Percentiles rank a stretch among this genome's conserved stretches.
phyloP scores from a whole-genome alignment of 352 stramenopile genomes.

The Elongisporangium senticosum region DNA sequence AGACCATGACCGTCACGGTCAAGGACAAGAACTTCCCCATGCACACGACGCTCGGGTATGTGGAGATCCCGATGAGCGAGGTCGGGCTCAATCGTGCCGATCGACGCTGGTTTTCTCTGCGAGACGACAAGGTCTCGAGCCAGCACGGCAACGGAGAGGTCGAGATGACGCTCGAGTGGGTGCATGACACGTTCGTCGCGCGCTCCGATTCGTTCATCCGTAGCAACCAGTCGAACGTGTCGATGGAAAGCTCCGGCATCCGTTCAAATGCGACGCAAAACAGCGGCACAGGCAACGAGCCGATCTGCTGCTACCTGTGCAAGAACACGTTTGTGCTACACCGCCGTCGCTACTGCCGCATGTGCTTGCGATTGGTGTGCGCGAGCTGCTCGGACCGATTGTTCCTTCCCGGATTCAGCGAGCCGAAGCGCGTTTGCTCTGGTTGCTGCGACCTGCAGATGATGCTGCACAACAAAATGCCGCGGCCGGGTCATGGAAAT shows the following conservation, averaged over 20 bases:
- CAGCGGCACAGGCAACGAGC: conserved; percentile 17
- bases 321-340: conserved; percentile 77
- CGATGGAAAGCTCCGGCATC: conserved; percentile 19
- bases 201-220: conserved; percentile 82
- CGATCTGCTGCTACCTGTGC: conserved; percentile 79
- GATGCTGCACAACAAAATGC: conserved; percentile 84
- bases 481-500: conserved; percentile 28
- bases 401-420: conserved; percentile 82
- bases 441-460: conserved; percentile 86
- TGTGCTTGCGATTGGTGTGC: conserved; percentile 81
- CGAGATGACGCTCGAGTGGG: conserved; percentile 87
- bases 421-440: conserved; percentile 81
- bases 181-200: conserved; percentile 87
- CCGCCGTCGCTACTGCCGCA: conserved; percentile 76
- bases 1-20: conserved; percentile 58
- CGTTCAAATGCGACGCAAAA: conserved; percentile 8
- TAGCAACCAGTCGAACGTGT: conserved; percentile 34
- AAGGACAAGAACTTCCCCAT: conserved; percentile 76
- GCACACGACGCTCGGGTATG: conserved; percentile 67
- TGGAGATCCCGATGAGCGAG: conserved; percentile 72
- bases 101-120: conserved; percentile 73
- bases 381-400: conserved; percentile 82
- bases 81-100: conserved; percentile 77
- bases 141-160: conserved; percentile 76
- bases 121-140: conserved; percentile 57